Conservation (phyloP, 208 protist species). For the Borovskyia barvae region DNA sequence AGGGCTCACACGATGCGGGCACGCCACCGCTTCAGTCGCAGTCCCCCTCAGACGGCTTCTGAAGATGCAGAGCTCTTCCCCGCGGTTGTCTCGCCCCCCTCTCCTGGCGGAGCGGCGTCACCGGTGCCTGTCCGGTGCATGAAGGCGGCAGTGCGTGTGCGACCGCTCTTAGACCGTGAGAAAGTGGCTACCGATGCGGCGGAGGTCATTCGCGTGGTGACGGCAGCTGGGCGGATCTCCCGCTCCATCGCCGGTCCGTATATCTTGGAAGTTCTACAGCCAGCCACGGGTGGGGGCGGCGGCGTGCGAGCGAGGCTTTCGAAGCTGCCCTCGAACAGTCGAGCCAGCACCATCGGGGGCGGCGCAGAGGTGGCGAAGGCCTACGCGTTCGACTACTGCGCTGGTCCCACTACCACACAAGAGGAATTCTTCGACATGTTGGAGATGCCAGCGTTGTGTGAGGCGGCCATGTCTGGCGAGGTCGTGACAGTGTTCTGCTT, state of each 20-base stretch:
- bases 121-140: no score
- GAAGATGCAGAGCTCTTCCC: no score
- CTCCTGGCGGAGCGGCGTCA: neutral
- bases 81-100: no score
- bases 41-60: no score
- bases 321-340: neutral
- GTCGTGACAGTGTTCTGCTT: constrained; percentile 87
- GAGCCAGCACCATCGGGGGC: neutral
- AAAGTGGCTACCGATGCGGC: neutral
- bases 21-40: no score
- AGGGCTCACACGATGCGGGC: no score
- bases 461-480: constrained; percentile 71
- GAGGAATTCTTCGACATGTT: constrained; percentile 44
- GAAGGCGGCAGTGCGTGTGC: constrained; percentile 25
- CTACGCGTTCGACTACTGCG: constrained; percentile 66
- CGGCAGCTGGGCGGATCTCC: constrained; percentile 14
- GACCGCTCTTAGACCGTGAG: constrained; percentile 14
- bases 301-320: no score
- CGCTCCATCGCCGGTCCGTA: constrained; percentile 9
- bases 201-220: constrained; percentile 26
- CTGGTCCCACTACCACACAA: constrained; percentile 59
- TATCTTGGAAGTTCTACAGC: constrained; percentile 26
- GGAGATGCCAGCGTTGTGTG: constrained; percentile 56
- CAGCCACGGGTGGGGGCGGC: neutral
- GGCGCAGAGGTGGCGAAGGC: neutral